Conservation (phyloP, 805 yeast species). For the Gaillardinia entomophila region DNA sequence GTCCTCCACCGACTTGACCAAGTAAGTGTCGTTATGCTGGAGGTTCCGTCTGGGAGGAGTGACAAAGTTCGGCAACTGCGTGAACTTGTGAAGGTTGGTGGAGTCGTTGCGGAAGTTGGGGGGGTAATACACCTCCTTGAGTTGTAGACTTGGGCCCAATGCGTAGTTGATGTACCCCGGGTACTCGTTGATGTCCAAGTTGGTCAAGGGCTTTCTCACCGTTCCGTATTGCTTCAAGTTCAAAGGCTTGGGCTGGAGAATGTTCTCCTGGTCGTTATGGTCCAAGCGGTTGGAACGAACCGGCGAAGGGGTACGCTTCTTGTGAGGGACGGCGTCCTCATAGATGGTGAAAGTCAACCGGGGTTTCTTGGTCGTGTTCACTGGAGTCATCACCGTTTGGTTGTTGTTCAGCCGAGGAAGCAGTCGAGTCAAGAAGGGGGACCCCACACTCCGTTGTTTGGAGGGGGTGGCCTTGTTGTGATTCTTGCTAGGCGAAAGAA, state of each 20-base stretch:
- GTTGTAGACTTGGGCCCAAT: constrained; percentile 2
- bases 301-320: background rate
- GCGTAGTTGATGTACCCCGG: constrained; percentile 20
- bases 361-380: constrained; percentile 7
- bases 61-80: constrained; percentile 22
- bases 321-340: constrained; percentile 7
- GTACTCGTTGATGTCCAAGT: constrained; percentile 21
- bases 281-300: constrained; percentile 11
- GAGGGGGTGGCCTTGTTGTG: background rate
- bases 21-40: constrained; percentile 12
- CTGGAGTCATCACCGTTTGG: constrained; percentile 1
- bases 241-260: constrained; percentile 26
- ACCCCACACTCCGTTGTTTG: constrained; percentile 1
- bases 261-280: constrained; percentile 37
- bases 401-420: background rate
- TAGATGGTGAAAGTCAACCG: constrained; percentile 14
- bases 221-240: constrained; percentile 4
- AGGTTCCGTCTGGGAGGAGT: constrained; percentile 28
- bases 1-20: constrained; percentile 13
- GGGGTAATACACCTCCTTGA: constrained; percentile 26
- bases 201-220: constrained; percentile 21
- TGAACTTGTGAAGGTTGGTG: constrained; percentile 24
- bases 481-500: background rate
- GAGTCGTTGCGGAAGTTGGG: constrained; percentile 19
- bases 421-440: background rate